Evolutionary conservation across 768 basidiomycete genomes (phyloP).

Genomic region (Candolleomyces eurysporus): DNA sequence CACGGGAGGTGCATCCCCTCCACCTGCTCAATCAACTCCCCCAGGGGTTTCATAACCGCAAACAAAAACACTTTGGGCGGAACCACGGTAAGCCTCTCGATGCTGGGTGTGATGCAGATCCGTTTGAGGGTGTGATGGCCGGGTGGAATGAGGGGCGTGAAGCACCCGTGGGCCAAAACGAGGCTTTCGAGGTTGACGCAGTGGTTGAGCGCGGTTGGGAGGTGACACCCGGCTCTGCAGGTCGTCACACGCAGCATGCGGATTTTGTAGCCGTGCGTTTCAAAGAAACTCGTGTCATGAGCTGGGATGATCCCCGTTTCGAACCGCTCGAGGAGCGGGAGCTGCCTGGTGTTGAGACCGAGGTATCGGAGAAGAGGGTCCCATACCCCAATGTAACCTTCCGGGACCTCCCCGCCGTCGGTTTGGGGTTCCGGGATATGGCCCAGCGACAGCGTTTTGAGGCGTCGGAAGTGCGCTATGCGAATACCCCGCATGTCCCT

Average conservation of each 20-base stretch:
- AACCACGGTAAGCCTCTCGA: slow-evolving; percentile 34
- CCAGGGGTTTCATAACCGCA: slow-evolving; percentile 31
- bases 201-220: slow-evolving; percentile 34
- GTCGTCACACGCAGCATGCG: slow-evolving; percentile 36
- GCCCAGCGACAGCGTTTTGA: slow-evolving; percentile 42
- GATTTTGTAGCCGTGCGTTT: slow-evolving; percentile 41
- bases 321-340: slow-evolving; percentile 40
- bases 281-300: slow-evolving; percentile 32
- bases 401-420: neutral
- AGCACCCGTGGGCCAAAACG: slow-evolving; percentile 29
- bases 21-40: slow-evolving; percentile 6
- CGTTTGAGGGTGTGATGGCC: slow-evolving; percentile 37
- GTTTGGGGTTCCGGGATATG: slow-evolving; percentile 27
- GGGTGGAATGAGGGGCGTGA: slow-evolving; percentile 23
- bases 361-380: slow-evolving; percentile 40
- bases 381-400: slow-evolving; percentile 26
- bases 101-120: slow-evolving; percentile 44
- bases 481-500: neutral
- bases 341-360: slow-evolving; percentile 24
- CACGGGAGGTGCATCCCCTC: slow-evolving; percentile 2
- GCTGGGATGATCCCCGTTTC: slow-evolving; percentile 41
- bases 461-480: slow-evolving; percentile 29
- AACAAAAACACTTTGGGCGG: slow-evolving; percentile 34
- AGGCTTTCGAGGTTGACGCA: slow-evolving; percentile 43
- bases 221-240: slow-evolving; percentile 22